phyloP scores from a whole-genome alignment of 192 early-diverging fungal genomes.

The Neocallimastix lanati region DNA sequence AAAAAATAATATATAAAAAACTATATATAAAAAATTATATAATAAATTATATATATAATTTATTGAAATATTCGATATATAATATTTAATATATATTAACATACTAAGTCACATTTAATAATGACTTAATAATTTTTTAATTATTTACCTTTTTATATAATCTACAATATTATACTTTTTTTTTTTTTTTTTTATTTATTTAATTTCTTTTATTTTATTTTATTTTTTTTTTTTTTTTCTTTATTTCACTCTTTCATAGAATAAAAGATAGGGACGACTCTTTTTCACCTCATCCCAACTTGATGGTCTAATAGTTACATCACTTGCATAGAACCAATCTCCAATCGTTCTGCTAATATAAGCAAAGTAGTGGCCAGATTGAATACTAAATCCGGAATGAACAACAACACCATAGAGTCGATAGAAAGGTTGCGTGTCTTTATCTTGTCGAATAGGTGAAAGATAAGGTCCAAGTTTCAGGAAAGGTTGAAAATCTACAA shows the following conservation, averaged over 20 bases:
- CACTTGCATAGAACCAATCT: neutral
- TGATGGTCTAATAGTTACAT: neutral
- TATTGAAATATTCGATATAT: too few relatives aligned
- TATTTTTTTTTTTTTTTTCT: too few relatives aligned
- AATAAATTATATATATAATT: too few relatives aligned
- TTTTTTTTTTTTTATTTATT: too few relatives aligned
- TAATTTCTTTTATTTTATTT: too few relatives aligned
- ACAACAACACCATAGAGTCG: conserved; percentile 21
- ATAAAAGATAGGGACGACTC: neutral
- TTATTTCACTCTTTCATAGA: neutral
- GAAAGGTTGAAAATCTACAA: neutral
- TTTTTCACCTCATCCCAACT: neutral
- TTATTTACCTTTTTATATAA: too few relatives aligned
- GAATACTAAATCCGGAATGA: conserved; percentile 19
- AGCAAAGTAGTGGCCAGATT: conserved; percentile 32
- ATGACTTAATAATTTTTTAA: too few relatives aligned
- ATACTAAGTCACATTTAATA: too few relatives aligned
- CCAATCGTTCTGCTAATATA: conserved; percentile 9
- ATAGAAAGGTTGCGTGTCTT: conserved; percentile 10
- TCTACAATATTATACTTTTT: too few relatives aligned
- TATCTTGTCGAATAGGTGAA: neutral
- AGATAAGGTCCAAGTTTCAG: neutral
- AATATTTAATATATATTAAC: too few relatives aligned
- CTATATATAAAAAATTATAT: too few relatives aligned
- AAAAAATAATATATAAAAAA: too few relatives aligned